Evolutionary conservation across 2,329 filamentous ascomycete genomes (phyloP).

Genomic region (Neurospora sp.): DNA sequence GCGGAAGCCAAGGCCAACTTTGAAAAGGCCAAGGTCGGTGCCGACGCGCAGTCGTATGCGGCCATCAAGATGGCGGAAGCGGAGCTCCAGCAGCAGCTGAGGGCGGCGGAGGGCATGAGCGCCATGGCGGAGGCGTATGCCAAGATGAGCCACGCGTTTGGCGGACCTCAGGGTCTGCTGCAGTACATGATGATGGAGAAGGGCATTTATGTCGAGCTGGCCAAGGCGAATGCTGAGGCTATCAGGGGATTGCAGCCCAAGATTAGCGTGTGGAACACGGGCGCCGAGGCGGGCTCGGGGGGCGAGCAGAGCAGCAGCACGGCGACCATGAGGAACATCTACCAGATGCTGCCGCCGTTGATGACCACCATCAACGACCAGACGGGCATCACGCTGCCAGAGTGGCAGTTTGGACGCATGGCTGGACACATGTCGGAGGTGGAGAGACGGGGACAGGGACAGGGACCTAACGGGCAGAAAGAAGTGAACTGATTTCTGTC

Average conservation of each 20-base stretch:
- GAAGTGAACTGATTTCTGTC: background rate
- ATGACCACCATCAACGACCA: slow-evolving; percentile 82
- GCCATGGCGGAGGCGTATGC: slow-evolving; percentile 76
- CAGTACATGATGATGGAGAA: slow-evolving; percentile 85
- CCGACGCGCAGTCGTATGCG: slow-evolving; percentile 30
- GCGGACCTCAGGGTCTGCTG: slow-evolving; percentile 66
- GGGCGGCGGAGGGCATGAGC: slow-evolving; percentile 65
- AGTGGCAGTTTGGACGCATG: slow-evolving; percentile 57
- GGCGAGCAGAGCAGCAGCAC: slow-evolving; percentile 32
- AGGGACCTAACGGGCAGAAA: background rate
- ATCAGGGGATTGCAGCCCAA: slow-evolving; percentile 73
- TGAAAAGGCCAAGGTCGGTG: slow-evolving; percentile 38
- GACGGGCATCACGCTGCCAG: slow-evolving; percentile 70
- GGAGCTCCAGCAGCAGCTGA: slow-evolving; percentile 43
- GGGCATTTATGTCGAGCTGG: slow-evolving; percentile 66
- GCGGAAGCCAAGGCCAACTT: slow-evolving; percentile 48
- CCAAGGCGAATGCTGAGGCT: slow-evolving; percentile 66
- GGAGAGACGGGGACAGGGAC: slow-evolving; percentile 14
- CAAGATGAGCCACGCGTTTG: slow-evolving; percentile 60
- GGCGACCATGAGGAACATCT: slow-evolving; percentile 68
- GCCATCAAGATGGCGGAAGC: slow-evolving; percentile 42
- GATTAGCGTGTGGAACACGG: slow-evolving; percentile 87
- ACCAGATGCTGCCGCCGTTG: slow-evolving; percentile 74
- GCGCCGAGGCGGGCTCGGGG: slow-evolving; percentile 34
- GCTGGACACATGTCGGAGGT: slow-evolving; percentile 22